Evolutionary conservation across 768 basidiomycete genomes (phyloP), one percentile per base, ranked within the genome.

Genomic region (Suillus bovinus): DNA sequence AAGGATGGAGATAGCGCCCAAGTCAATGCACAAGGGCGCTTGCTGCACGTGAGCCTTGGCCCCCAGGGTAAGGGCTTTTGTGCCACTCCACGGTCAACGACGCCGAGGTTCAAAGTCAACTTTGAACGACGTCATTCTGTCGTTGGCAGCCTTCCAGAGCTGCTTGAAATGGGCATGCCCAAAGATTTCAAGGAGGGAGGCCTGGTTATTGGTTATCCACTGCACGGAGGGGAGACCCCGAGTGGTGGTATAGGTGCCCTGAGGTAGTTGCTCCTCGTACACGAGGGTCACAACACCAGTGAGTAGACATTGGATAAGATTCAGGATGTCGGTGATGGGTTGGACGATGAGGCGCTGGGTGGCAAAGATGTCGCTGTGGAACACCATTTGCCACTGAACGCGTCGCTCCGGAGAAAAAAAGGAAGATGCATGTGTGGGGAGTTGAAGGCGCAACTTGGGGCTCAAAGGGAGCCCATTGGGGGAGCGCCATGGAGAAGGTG

Each of bases 351-450:
- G 86, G 38, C 88, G 81, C 61, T 88, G 82, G 33, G 85, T 86
- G 69, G 87, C 87, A 75, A 89, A 90, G 57, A 86, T 84, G 74
- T 89, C 88, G 69, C 84, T 85, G 72, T 89, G 91, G 71, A 94
- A 94, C 68, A 92, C 90, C 91, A 93, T 92, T 73, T 93, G 86
- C 91, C 92, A 94, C 72, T 93, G 91, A 52, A 93, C 84, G 63
- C 90, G 85, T 67, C 91, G 80, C 72, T 93, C 90, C 13, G 90
- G 90, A 55, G 88, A 89, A 78, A 93, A 94, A 76, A 94, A 93
- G 29, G 91, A 91, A 44, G 87, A 88, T 42, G 91, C 91, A 65
- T 93, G 86, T 62, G 86, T 80, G 9, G 91, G 91, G 39, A 93
- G 82, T 70, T 90, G 87, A 8, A 93, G 79, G 52, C 81, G 86